Percentiles rank a stretch among this genome's conserved stretches.
Conservation (phyloP, 2,329 filamentous ascomycete species). For the Colletotrichum noveboracense region DNA sequence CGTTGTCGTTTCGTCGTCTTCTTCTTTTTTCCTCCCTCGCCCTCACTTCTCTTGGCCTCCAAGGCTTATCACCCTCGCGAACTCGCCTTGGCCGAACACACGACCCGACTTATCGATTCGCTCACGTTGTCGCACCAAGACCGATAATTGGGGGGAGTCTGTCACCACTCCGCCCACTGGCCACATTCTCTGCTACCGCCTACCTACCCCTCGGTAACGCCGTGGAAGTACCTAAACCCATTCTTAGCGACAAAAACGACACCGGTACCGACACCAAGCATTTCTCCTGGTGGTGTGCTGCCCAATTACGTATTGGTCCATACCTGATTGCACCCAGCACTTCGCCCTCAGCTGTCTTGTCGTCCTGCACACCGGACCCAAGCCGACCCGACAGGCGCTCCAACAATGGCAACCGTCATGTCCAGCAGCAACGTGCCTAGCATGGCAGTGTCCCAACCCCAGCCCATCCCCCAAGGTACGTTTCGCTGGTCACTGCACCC, state of each 20-base stretch:
- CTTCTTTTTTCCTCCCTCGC: background rate
- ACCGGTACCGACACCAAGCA: background rate
- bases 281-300: conserved; percentile 13
- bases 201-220: conserved; percentile 11
- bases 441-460: conserved; percentile 5
- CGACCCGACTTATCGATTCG: background rate
- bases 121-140: conserved; percentile 2
- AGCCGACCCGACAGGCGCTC: background rate
- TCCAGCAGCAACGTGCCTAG: background rate
- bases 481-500: background rate
- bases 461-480: conserved; percentile 14
- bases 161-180: background rate
- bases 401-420: conserved; percentile 9
- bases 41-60: background rate
- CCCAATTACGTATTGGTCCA: conserved; percentile 17
- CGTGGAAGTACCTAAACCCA: background rate
- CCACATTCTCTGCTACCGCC: background rate
- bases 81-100: background rate
- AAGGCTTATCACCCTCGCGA: background rate
- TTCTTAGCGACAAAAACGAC: background rate
- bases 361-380: conserved; percentile 4
- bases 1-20: background rate
- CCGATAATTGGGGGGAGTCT: conserved; percentile 2
- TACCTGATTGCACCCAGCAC: conserved; percentile 3
- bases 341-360: background rate